Percentiles rank a stretch among this genome's conserved stretches.
Conservation (phyloP, 2,329 filamentous ascomycete genomes). For the Colletotrichum limetticola region DNA sequence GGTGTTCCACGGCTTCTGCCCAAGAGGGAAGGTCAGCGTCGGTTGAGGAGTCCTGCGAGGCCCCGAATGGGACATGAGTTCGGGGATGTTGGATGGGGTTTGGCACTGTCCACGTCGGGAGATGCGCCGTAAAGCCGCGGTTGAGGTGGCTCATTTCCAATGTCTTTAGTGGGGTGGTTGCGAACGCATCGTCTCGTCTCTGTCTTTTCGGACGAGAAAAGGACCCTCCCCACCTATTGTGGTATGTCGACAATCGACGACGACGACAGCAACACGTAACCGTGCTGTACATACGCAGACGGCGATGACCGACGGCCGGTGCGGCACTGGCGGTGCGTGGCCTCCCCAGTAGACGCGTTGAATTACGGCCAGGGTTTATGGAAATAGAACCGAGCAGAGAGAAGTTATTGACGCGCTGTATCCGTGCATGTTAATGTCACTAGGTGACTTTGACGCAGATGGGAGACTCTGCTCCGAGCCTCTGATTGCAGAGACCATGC, state of each 20-base stretch:
- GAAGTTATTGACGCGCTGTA: no score
- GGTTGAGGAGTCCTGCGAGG: background rate
- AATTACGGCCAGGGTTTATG: no score
- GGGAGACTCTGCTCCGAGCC: no score
- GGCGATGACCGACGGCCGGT: no score
- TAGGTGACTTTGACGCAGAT: background rate
- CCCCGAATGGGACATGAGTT: constrained; percentile 1
- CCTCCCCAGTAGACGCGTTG: no score
- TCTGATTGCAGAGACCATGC: background rate
- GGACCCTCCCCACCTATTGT: no score
- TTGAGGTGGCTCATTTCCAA: background rate
- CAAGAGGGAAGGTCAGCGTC: constrained; percentile 1
- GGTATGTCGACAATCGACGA: no score
- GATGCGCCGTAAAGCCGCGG: constrained; percentile 16
- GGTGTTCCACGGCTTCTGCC: background rate
- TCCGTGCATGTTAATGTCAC: no score
- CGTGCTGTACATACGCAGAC: no score
- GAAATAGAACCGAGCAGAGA: no score
- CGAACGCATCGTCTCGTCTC: constrained; percentile 1
- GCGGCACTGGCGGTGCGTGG: no score
- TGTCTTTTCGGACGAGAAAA: background rate
- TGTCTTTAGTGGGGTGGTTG: background rate
- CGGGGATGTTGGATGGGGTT: background rate
- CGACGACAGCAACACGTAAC: no score
- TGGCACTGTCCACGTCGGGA: constrained; percentile 8